phyloP scores from a whole-genome alignment of 1,284 basidiomycete genomes.

The Trametes versicolor region DNA sequence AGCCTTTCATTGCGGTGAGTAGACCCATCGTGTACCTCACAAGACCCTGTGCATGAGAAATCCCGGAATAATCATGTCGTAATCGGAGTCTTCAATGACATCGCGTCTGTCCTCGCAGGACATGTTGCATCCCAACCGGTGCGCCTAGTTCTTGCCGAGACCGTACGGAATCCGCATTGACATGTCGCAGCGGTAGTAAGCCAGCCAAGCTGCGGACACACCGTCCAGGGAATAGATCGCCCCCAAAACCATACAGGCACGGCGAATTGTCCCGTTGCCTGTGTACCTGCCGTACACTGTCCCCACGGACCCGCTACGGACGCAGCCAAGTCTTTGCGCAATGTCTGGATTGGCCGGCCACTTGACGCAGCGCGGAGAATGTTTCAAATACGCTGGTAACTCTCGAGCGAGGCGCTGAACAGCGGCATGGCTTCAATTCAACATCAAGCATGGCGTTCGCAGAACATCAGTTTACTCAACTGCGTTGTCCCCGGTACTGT shows the following conservation, averaged over 20 bases:
- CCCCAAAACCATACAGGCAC: not conserved
- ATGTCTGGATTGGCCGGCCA: not conserved
- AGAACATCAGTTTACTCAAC: too few relatives aligned
- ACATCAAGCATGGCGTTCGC: too few relatives aligned
- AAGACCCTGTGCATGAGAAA: slow-evolving; percentile 2
- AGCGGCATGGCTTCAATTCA: not conserved
- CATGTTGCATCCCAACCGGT: not conserved
- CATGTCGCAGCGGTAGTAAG: slow-evolving; percentile 1
- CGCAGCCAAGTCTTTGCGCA: not conserved
- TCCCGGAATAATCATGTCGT: not conserved
- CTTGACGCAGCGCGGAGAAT: not conserved
- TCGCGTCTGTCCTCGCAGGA: not conserved
- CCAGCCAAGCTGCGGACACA: not conserved
- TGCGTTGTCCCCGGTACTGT: too few relatives aligned
- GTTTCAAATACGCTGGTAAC: not conserved
- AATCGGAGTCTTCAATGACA: not conserved
- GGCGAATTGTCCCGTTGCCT: not conserved
- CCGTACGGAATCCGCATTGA: not conserved
- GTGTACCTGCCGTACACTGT: not conserved
- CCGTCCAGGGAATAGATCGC: not conserved
- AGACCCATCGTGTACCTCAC: not conserved
- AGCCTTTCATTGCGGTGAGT: slow-evolving; percentile 3
- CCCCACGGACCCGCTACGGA: not conserved
- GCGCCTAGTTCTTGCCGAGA: not conserved
- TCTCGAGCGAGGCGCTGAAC: not conserved